Percentiles rank a stretch among this genome's conserved stretches.
Conservation (phyloP, 2,329 filamentous ascomycete species). For the Albophoma yamanashiensis region DNA sequence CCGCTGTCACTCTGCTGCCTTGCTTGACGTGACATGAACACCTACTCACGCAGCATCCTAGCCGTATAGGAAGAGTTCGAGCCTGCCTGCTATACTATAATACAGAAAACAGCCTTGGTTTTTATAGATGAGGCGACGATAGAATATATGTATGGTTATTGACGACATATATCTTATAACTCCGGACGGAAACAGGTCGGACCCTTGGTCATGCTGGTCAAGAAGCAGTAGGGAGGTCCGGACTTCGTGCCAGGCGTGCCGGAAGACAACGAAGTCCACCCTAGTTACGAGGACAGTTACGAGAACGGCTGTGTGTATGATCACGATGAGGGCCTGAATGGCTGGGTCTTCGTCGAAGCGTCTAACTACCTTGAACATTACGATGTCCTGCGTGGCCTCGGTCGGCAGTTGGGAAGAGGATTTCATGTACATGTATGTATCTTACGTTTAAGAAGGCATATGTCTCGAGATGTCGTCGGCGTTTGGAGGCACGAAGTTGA, state of each 20-base stretch:
- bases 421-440: not conserved
- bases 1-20: no score
- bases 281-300: not conserved
- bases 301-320: not conserved
- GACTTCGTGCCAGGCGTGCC: not conserved
- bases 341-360: not conserved
- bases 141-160: not conserved
- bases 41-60: no score
- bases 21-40: no score
- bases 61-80: no score
- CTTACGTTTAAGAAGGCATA: not conserved
- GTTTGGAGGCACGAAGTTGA: not conserved
- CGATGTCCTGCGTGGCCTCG: not conserved
- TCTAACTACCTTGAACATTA: not conserved
- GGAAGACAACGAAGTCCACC: not conserved
- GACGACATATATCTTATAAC: not conserved
- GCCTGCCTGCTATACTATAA: no score
- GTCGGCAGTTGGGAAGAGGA: not conserved
- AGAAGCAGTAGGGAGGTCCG: not conserved
- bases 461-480: not conserved
- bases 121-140: no score
- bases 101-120: no score
- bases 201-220: not conserved
- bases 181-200: not conserved
- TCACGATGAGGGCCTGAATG: not conserved